Evolutionary conservation across 2,329 filamentous ascomycete genomes (phyloP).

Genomic region (Dissoconium aciculare): DNA sequence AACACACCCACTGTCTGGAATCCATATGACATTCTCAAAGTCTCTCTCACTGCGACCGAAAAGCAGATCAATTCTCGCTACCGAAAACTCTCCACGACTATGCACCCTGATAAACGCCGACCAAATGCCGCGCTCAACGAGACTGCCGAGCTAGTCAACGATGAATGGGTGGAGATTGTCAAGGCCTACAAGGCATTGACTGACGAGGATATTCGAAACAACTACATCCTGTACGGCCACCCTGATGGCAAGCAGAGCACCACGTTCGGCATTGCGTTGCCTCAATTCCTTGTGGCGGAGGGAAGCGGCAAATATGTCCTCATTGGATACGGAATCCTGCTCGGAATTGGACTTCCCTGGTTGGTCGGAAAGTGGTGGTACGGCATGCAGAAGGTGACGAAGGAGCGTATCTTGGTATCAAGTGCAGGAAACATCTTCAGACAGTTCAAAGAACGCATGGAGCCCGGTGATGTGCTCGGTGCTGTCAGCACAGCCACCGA

Average conservation of each 20-base stretch:
- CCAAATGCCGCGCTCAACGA: conserved; percentile 78
- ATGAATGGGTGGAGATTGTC: conserved; percentile 82
- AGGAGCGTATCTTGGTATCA: conserved; percentile 82
- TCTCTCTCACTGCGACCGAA: conserved; percentile 70
- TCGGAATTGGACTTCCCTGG: conserved; percentile 84
- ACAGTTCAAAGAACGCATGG: conserved; percentile 74
- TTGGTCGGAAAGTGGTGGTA: conserved; percentile 98
- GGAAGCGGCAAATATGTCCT: conserved; percentile 93
- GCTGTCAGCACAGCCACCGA: conserved; percentile 78
- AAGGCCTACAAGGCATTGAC: conserved; percentile 98
- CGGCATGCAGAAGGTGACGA: conserved; percentile 80
- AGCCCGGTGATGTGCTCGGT: conserved; percentile 62
- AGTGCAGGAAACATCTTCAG: conserved; percentile 90
- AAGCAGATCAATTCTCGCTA: conserved; percentile 88
- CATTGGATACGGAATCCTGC: conserved; percentile 70
- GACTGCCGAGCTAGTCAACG: conserved; percentile 69
- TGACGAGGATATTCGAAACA: conserved; percentile 92
- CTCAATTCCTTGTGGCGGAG: conserved; percentile 80
- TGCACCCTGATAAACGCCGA: conserved; percentile 83
- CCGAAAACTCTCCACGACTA: conserved; percentile 68
- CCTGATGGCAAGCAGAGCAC: conserved; percentile 97
- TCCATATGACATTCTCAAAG: conserved; percentile 83
- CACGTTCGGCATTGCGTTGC: conserved; percentile 92
- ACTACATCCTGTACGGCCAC: conserved; percentile 90
- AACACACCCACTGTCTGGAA: conserved; percentile 74